Base-by-base conservation (phyloP, 352 stramenopile species). In the Phytophthora citrophthora region DNA sequence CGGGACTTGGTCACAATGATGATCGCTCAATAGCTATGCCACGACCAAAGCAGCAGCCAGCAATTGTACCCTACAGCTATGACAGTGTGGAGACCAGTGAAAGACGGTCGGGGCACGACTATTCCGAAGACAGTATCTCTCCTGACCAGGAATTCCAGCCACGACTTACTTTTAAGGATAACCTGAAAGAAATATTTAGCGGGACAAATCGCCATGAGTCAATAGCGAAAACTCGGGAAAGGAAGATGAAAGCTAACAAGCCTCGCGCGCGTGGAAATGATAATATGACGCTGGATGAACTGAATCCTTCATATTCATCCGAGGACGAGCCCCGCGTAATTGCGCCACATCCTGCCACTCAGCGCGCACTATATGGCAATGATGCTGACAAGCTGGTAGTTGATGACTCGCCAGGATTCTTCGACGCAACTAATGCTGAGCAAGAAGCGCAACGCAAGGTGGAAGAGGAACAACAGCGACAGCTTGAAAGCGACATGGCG, bases 381-480 rank as follows among this genome's bases (percentile, higher is more conserved):
- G 58, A 88, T 41, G 79, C 52, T 5, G 80, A 90, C 24, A 70
- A 86, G 15, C 27, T 83, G 3, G 77, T 93, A 2, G 70, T 88
- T 45, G 82, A 93, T 31, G 73, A 91, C 32, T 71, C 70, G 0
- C 79, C 82, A 20, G 77, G 80, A 2, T 91, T 82, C 41, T 90
- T 90, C 51, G 81, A 90, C 29, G 61, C 62, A 31, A 70, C 59
- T 2, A 54, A 57, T 29, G 61, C 44, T 0, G 54, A 74, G 54
- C 65, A 56, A 49, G 36, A 63, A 29, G 62, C 56, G 8, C 60
- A 78, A 32, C 49, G 46, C 5, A 64, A 66, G 43, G 70, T 64
- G 16, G 46, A 81, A 26, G 62, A 77, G 31, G 32, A 64, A 32
- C 52, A 68, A 23, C 51, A 71, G n/a, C 36, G 47, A 15, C 72